A percentile compares a stretch with the other conserved stretches of the same genome.
Conservation (phyloP, 1,139 yeast species). For the Diutina mesorugosa region DNA sequence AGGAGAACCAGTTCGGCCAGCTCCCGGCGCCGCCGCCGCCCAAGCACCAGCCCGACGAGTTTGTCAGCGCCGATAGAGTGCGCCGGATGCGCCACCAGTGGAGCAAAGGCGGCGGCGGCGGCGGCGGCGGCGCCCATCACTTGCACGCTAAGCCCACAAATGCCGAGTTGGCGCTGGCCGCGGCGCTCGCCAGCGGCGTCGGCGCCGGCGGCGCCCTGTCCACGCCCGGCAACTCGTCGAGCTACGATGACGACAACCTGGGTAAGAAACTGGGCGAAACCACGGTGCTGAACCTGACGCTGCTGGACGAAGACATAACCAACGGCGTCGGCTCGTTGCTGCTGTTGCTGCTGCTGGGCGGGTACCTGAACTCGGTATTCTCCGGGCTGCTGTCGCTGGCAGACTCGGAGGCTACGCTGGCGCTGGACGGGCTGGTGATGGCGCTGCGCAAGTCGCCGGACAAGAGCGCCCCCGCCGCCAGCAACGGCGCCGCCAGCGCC, state of each 20-base stretch:
- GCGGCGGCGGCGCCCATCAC: neutral
- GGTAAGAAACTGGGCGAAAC: neutral
- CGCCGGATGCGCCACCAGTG: neutral
- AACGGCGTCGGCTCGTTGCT: neutral
- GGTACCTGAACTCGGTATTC: neutral
- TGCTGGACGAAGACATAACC: neutral
- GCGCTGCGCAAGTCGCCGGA: neutral
- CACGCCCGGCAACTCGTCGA: too few relatives aligned
- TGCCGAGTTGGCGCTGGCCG: neutral
- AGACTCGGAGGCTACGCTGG: neutral
- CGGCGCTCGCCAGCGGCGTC: neutral
- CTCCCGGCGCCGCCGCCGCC: neutral
- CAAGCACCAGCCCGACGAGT: neutral
- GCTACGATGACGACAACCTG: neutral
- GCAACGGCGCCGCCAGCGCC: neutral
- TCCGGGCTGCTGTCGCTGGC: neutral
- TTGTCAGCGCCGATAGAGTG: neutral
- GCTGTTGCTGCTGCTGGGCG: neutral
- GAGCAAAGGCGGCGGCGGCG: neutral
- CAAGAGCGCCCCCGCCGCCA: neutral
- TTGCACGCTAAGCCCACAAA: neutral
- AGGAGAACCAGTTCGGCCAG: neutral
- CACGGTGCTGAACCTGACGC: conserved; percentile 1
- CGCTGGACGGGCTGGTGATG: neutral
- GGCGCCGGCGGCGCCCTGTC: neutral